Evolutionary conservation across 306 rosid species (phyloP), one percentile per base, ranked within the genome.

Genomic region (Oxytropis ochrocephala): DNA sequence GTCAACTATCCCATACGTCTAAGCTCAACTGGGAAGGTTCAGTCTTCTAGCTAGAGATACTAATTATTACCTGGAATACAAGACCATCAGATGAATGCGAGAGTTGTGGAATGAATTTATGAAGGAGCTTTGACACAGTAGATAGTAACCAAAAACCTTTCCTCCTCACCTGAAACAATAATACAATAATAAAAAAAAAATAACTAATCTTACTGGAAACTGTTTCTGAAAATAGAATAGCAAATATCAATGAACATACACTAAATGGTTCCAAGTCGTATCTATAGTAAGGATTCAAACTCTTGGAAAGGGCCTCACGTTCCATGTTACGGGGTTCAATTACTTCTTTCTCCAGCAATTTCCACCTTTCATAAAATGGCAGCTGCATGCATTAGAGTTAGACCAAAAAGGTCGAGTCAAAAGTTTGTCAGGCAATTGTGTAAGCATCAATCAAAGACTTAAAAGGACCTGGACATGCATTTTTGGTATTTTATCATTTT

Each of bases 21-120:
- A 70, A 67, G 17, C 68, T 36, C 47, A 61, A 47, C 41, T 46
- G 16, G 46, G 18, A 55, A 49, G 6, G 7, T 48, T 63, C 75
- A 42, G 52, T 16, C 50, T 67, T 74, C 29, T 14, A 63, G 64
- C 29, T 14, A 63, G 64, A 52, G 59, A 39, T 41, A 63, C 44
- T 52, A 75, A 56, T 70, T 39, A 88, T 67, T 58, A 94, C 98
- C 98, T 94, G 98, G 83, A 94, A 90, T 57, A 94, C 85, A 72
- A 94, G 96, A 78, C 98, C 97, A 81, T 94, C 98, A 5, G 98
- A 84, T 52, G 86, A 89, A 78, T 94, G 98, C 35, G 97, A 94
- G 71, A 94, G 90, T 79, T 76, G 85, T 27, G 97, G 97, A 84
- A 94, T 94, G 84, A 94, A 94, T 57, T 90, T 96, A 73, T 84